Evolutionary conservation across 768 basidiomycete genomes (phyloP).

Genomic region (Phanerodontia chrysosporium): DNA sequence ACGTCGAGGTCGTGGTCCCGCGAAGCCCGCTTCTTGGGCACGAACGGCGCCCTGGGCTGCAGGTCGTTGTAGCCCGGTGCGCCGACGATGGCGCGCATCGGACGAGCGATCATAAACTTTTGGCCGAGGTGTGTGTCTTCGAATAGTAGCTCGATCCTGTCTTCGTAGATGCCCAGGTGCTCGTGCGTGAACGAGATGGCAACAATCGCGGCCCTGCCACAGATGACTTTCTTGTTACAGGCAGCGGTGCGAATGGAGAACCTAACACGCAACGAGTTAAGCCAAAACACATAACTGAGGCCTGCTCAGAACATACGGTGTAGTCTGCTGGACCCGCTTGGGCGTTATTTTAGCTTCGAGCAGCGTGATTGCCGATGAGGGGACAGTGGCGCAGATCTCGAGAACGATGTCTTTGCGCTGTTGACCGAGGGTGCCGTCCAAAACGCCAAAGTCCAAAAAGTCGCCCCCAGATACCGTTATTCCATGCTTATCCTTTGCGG

Average conservation of each 20-base stretch:
- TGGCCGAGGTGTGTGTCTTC: conserved; percentile 39
- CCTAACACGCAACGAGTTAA: background rate
- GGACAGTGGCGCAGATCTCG: conserved; percentile 8
- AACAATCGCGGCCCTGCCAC: conserved; percentile 16
- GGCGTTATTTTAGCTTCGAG: background rate
- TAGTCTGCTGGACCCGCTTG: background rate
- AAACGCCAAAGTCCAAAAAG: conserved; percentile 46
- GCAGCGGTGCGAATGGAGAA: background rate
- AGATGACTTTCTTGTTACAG: background rate
- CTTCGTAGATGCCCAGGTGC: conserved; percentile 42
- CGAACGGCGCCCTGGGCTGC: conserved; percentile 42
- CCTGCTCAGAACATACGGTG: background rate
- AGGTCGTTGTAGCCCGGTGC: conserved; percentile 40
- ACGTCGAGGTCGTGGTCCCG: conserved; percentile 13
- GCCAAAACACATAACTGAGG: background rate
- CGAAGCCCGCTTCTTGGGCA: conserved; percentile 31
- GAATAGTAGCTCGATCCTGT: conserved; percentile 50
- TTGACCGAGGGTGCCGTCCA: conserved; percentile 34
- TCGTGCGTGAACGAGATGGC: conserved; percentile 30
- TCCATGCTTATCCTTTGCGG: conserved; percentile 53
- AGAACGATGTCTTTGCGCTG: conserved; percentile 12
- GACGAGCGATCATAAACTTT: conserved; percentile 45
- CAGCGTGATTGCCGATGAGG: conserved; percentile 6
- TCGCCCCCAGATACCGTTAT: conserved; percentile 35
- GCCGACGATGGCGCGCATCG: conserved; percentile 42